Conservation (phyloP, 1,284 basidiomycete species). For the Leucoagaricus sp. region DNA sequence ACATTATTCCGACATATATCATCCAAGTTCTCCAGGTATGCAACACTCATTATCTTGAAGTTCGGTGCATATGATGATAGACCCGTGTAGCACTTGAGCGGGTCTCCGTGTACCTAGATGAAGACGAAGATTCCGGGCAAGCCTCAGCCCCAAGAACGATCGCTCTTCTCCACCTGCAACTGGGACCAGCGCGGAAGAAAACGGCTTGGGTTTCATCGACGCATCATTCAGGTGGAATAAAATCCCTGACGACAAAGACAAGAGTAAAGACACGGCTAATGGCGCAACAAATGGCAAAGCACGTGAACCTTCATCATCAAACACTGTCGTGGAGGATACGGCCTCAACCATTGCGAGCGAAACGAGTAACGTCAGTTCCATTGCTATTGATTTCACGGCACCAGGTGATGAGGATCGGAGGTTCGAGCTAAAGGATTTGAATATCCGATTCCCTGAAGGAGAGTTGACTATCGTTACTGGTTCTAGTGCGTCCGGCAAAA, state of each 20-base stretch:
- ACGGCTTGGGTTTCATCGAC: constrained; percentile 62
- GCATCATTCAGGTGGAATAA: constrained; percentile 77
- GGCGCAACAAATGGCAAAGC: constrained; percentile 15
- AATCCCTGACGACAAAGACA: constrained; percentile 43
- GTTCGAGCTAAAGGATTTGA: constrained; percentile 70
- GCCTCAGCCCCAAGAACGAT: constrained; percentile 59
- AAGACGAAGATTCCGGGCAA: constrained; percentile 79
- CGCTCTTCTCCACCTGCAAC: constrained; percentile 21
- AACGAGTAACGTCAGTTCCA: constrained; percentile 1
- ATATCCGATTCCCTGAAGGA: constrained; percentile 70
- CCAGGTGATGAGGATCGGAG: constrained; percentile 16
- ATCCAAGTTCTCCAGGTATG: constrained; percentile 59
- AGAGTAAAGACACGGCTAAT: constrained; percentile 24
- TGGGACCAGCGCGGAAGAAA: constrained; percentile 26
- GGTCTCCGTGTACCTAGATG: constrained; percentile 78
- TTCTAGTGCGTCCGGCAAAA: constrained; percentile 82
- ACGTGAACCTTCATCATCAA: constrained; percentile 7
- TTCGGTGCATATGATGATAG: constrained; percentile 38
- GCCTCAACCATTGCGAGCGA: not conserved
- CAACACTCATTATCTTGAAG: constrained; percentile 13
- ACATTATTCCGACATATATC: constrained; percentile 69
- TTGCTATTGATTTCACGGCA: not conserved
- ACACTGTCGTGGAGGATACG: not conserved
- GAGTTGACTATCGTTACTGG: constrained; percentile 66
- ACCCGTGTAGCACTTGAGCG: constrained; percentile 78